A percentile compares a stretch with the other conserved stretches of the same genome.
Conservation (phyloP, 2,329 filamentous ascomycete species). For the Aureobasidium subglaciale region DNA sequence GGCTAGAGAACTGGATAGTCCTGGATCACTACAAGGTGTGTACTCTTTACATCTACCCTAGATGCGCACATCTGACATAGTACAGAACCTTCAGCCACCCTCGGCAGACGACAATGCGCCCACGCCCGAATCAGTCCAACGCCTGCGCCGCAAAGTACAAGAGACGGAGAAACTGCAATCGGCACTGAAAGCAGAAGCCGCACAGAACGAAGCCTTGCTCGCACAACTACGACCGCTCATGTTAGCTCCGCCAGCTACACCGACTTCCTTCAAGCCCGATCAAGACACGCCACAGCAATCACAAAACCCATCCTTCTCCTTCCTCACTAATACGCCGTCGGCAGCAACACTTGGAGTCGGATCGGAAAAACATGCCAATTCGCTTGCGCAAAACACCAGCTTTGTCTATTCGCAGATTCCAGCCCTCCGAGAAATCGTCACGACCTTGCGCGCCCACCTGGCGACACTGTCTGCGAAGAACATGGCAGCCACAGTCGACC, state of each 20-base stretch:
- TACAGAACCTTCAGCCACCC: slow-evolving; percentile 21
- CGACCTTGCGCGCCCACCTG: slow-evolving; percentile 60
- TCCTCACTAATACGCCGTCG: slow-evolving; percentile 46
- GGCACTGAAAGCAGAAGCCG: slow-evolving; percentile 61
- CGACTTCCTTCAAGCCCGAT: slow-evolving; percentile 5
- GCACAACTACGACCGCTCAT: slow-evolving; percentile 55
- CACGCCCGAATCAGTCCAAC: slow-evolving; percentile 60
- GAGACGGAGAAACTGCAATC: slow-evolving; percentile 71
- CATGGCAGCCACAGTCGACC: slow-evolving; percentile 23
- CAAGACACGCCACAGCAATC: slow-evolving; percentile 21
- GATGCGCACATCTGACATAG: slow-evolving; percentile 12
- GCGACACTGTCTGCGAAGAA: slow-evolving; percentile 30
- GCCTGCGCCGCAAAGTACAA: slow-evolving; percentile 65
- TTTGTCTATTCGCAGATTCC: slow-evolving; percentile 82
- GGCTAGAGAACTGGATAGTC: slow-evolving; percentile 64
- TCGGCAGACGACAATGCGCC: slow-evolving; percentile 36
- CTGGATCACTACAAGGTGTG: slow-evolving; percentile 75
- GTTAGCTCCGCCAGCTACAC: slow-evolving; percentile 24
- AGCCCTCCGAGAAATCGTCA: slow-evolving; percentile 64
- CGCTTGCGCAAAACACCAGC: slow-evolving; percentile 60
- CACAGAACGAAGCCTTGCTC: slow-evolving; percentile 66
- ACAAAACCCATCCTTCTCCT: slow-evolving; percentile 41
- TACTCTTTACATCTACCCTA: neutral
- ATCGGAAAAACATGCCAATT: slow-evolving; percentile 23
- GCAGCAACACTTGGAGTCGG: slow-evolving; percentile 41